Conservation (phyloP, 352 stramenopile species). For the Phytopythium kandeliae region DNA sequence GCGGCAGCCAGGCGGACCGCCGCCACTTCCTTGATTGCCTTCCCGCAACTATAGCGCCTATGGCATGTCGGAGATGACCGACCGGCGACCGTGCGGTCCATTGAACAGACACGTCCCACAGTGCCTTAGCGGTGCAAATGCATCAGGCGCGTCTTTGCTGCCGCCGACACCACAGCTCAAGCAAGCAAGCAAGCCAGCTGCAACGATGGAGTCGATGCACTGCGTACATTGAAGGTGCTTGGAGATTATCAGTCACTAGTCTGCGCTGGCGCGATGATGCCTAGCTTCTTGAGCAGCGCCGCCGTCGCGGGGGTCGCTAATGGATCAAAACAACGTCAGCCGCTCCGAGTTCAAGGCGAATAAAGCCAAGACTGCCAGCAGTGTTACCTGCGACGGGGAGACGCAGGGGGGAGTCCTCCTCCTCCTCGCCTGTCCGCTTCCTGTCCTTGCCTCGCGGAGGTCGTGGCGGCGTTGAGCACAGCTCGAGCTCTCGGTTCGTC, state of each 20-base stretch:
- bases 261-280: conserved; percentile 29
- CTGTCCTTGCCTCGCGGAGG: conserved; percentile 10
- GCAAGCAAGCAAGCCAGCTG: too few relatives aligned
- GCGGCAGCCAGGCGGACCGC: conserved; percentile 2
- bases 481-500: conserved; percentile 5
- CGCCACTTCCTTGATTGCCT: conserved; percentile 1
- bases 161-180: too few relatives aligned
- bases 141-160: too few relatives aligned
- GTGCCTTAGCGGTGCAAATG: too few relatives aligned
- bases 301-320: conserved; percentile 31
- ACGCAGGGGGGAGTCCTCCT: conserved; percentile 25
- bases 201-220: too few relatives aligned
- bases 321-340: too few relatives aligned
- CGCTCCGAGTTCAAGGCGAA: too few relatives aligned
- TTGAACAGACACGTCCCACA: too few relatives aligned
- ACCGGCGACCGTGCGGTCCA: too few relatives aligned
- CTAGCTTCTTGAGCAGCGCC: conserved; percentile 35
- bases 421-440: conserved; percentile 1
- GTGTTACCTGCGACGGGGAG: conserved; percentile 39
- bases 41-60: too few relatives aligned
- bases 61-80: too few relatives aligned
- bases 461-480: conserved; percentile 13
- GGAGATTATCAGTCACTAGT: neutral
- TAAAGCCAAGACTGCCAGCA: neutral
- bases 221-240: neutral